Evolutionary conservation across 1,284 basidiomycete genomes (phyloP), one percentile per base, ranked within the genome.

Genomic region (Pascua guehoae): DNA sequence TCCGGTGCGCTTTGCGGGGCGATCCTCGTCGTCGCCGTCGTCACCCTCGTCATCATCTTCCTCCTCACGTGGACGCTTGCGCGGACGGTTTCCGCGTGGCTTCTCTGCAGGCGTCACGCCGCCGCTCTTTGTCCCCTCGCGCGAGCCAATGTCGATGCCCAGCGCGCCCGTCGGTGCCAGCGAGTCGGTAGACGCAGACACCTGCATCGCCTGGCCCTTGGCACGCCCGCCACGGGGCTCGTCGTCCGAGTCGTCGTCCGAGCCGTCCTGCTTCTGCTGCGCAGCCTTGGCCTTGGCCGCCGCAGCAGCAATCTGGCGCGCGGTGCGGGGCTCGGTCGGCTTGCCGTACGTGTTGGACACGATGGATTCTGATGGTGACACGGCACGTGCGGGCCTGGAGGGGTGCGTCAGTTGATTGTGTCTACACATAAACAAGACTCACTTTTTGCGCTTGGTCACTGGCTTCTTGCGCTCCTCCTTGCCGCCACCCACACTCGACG

Each of bases 231-330:
- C 32, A 17, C 54, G 48, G 32, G 41, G 54, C 18, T 54, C 53
- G 12, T 68, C 69, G 42, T 63, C 57, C 2, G 66, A 64, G 17
- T 70, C 70, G 17, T 72, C 71, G 45, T 73, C 72, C 15, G 66
- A 67, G 16, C 68, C 68, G 41, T 70, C 71, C 11, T 61, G 62
- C 16, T 45, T 50, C 48, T 47, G 51, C 42, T 39, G 41, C 1
- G 61, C 64, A 17, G 67, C 64, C 18, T 65, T 59, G 16, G 71
- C 70, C 54, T 67, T 66, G 41, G 66, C 69, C 2, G 69, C 72
- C 1, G 73, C 73, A 1, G 73, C 73, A 5, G 73, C 73, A 15
- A 74, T 64, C 60, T 75, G 73, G 36, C 74, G 71, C 8, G 72
- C 72, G 3, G 72, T 75, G 17, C 70, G 71, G 2, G 51, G 49